Evolutionary conservation across 176 grass and related monocot genomes (phyloP).

Genomic region (Tuctoria greenei): DNA sequence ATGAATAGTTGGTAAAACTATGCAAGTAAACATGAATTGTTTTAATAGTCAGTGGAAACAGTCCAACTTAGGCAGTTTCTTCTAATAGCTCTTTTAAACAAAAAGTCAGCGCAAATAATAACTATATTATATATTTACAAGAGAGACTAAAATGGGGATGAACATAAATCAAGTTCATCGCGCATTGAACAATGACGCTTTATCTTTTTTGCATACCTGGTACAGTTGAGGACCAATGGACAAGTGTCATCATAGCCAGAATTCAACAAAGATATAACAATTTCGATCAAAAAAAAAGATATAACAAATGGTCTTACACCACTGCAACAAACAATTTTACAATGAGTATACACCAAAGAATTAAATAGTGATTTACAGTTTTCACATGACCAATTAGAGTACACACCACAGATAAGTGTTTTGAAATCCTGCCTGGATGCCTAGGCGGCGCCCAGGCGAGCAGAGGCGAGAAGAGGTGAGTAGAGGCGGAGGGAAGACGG

Average conservation of each 20-base stretch:
- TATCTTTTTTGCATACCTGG: constrained; percentile 43
- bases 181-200: not conserved
- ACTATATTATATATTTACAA: not conserved
- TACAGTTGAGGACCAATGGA: constrained; percentile 66
- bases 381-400: not conserved
- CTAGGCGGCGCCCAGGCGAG: too few relatives aligned
- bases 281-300: too few relatives aligned
- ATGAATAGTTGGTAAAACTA: not conserved
- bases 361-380: not conserved
- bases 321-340: constrained; percentile 38
- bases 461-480: too few relatives aligned
- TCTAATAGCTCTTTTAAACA: not conserved
- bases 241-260: constrained; percentile 73
- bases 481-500: too few relatives aligned
- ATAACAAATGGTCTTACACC: constrained; percentile 77
- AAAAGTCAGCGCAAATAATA: not conserved
- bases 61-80: not conserved
- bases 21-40: not conserved
- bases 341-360: not conserved
- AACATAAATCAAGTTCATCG: not conserved
- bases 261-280: too few relatives aligned
- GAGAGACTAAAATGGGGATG: not conserved
- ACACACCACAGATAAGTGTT: not conserved
- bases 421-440: too few relatives aligned
- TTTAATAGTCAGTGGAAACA: not conserved